A percentile compares a stretch with the other conserved stretches of the same genome.
phyloP scores from a whole-genome alignment of 2,329 filamentous ascomycete genomes.

The Lachnum nothofagi region DNA sequence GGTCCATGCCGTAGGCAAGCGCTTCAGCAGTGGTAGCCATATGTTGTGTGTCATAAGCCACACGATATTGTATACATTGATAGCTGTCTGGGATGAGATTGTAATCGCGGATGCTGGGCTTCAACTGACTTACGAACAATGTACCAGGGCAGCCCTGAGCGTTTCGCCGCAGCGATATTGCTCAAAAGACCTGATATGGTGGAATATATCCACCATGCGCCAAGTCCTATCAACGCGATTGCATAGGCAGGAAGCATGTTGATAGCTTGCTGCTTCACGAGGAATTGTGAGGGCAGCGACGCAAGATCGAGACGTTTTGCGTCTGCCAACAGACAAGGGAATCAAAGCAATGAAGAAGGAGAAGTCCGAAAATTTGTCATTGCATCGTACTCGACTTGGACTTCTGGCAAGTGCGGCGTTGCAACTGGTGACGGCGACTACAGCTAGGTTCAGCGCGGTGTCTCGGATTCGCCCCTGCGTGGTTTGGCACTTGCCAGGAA shows the following conservation, averaged over 20 bases:
- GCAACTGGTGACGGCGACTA: too few species aligned
- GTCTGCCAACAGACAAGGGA: too few species aligned
- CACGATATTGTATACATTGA: slow-evolving; percentile 44
- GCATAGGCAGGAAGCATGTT: slow-evolving; percentile 24
- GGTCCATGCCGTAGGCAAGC: slow-evolving; percentile 51
- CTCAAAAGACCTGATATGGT: slow-evolving; percentile 33
- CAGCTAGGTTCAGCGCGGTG: too few species aligned
- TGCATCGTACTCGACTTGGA: too few species aligned
- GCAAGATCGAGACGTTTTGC: too few species aligned
- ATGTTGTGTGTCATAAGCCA: slow-evolving; percentile 53
- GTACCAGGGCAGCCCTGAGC: slow-evolving; percentile 48
- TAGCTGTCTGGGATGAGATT: slow-evolving; percentile 35
- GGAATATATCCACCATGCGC: slow-evolving; percentile 22
- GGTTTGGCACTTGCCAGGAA: too few species aligned
- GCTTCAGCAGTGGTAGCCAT: slow-evolving; percentile 51
- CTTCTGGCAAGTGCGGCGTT: too few species aligned
- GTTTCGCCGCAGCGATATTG: slow-evolving; percentile 48
- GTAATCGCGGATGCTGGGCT: neutral
- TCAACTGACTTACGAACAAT: slow-evolving; percentile 46
- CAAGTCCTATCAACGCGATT: slow-evolving; percentile 17
- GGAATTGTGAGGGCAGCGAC: too few species aligned
- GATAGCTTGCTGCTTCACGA: too few species aligned
- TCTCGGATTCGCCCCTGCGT: too few species aligned
- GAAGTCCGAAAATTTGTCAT: neutral
- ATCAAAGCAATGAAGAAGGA: neutral